Base-by-base conservation (phyloP, 2,329 filamentous ascomycete species). In the Fusarium ambrosium region DNA sequence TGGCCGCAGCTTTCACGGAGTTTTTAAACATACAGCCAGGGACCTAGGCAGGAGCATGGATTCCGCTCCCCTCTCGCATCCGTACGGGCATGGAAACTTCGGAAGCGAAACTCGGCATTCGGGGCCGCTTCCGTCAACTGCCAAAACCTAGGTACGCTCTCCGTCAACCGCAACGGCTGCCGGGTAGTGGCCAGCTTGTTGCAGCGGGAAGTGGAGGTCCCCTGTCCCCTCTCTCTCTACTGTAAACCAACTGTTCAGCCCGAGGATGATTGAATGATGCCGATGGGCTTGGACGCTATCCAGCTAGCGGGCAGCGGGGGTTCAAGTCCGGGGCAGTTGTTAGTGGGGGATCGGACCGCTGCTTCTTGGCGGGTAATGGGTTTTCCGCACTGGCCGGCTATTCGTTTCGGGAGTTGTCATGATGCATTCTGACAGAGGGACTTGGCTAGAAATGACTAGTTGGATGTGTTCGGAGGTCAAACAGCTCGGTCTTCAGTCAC, bases 91-190 rank as follows among this genome's bases (percentile, higher is more conserved):
- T 53, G 53, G 53, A 36, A 36, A 14, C 53, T 45, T 73, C 77
- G 77, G 77, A 76, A 79, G 74, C 73, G 70, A 76, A 62, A 68
- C 62, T 79, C 77, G 77, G 77, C 77, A 79, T 76, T 73, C 70
- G 64, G 70, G 39, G 61, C 24, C 32, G 45, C 29, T 51, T n/a
- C 55, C 66, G 55, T 55, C 39, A 55, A 45, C 36, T 55, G 29
- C 51, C 61, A 55, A 65, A 61, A 36, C 9, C 10, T 32, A 34
- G 27, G 27, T 34, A 13, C 6, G 32, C 32, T 36, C 27, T 66
- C 64, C 22, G 45, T 56, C 45, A 11, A n/a, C 37, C 37, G 43
- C 61, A 69, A 70, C 68, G 68, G 68, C 66, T 70, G 60, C 66
- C 66, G 66, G 68, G 68, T 69, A 48, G 66, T 58, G 22, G 45